Evolutionary conservation across 2,329 filamentous ascomycete genomes (phyloP).

Genomic region (Cladophialophora psammophila): DNA sequence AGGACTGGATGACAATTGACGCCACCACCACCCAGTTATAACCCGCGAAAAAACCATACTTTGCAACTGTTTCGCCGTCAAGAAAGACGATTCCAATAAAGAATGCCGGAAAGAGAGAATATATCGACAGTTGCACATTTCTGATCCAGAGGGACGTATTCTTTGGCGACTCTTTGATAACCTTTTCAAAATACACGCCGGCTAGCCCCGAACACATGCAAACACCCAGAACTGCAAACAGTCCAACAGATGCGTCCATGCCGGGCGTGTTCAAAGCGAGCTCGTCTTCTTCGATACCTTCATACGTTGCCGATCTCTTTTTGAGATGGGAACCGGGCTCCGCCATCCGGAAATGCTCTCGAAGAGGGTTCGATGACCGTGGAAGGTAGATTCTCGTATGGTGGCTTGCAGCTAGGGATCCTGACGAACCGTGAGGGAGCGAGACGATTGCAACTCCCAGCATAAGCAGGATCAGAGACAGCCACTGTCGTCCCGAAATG

Average conservation of each 20-base stretch:
- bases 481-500: constrained; percentile 77
- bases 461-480: constrained; percentile 78
- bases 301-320: constrained; percentile 84
- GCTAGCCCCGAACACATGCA: constrained; percentile 84
- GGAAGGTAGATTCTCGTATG: constrained; percentile 70
- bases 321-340: constrained; percentile 55
- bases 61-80: constrained; percentile 82
- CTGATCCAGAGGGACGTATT: constrained; percentile 87
- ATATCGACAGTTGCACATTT: constrained; percentile 93
- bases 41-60: constrained; percentile 90
- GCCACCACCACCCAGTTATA: constrained; percentile 94
- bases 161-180: constrained; percentile 81
- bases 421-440: constrained; percentile 68
- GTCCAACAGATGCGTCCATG: constrained; percentile 80
- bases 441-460: constrained; percentile 86
- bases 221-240: constrained; percentile 78
- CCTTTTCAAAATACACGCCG: constrained; percentile 75
- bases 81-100: constrained; percentile 86
- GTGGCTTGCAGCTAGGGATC: constrained; percentile 66
- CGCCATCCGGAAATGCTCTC: constrained; percentile 64
- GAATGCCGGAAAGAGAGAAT: constrained; percentile 87
- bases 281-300: constrained; percentile 77
- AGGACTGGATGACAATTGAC: constrained; percentile 80
- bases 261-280: constrained; percentile 56
- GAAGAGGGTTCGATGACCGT: constrained; percentile 78